Evolutionary conservation across 2,329 filamentous ascomycete species (phyloP).

Genomic region (Hyphodiscus sp.): DNA sequence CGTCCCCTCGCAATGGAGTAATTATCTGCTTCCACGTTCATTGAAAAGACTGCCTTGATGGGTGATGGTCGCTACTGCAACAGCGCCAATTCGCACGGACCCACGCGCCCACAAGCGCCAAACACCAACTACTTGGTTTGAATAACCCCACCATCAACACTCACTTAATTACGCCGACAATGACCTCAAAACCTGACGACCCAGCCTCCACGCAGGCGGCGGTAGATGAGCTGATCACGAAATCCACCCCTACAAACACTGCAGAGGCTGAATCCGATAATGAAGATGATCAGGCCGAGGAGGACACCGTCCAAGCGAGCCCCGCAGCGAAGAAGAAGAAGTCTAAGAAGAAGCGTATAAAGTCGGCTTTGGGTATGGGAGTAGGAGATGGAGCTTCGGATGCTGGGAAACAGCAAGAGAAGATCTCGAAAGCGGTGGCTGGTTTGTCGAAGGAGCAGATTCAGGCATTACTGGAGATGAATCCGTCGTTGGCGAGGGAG

Average conservation of each 20-base stretch:
- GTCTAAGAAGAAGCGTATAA: constrained; percentile 58
- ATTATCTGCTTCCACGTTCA: too few relatives aligned
- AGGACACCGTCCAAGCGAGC: constrained; percentile 24
- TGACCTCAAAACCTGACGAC: constrained; percentile 55
- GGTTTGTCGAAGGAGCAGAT: constrained; percentile 51
- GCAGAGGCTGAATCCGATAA: constrained; percentile 41
- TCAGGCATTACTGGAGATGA: constrained; percentile 61
- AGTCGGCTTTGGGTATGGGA: constrained; percentile 33
- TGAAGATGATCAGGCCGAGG: constrained; percentile 38
- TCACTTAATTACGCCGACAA: constrained; percentile 18
- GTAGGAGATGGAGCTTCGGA: constrained; percentile 20
- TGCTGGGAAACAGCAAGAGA: constrained; percentile 38
- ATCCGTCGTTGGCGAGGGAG: constrained; percentile 65
- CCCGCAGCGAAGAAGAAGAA: constrained; percentile 50
- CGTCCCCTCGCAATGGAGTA: too few relatives aligned
- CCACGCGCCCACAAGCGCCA: too few relatives aligned
- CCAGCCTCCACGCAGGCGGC: constrained; percentile 42
- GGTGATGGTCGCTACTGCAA: too few relatives aligned
- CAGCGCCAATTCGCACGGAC: too few relatives aligned
- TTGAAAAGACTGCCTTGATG: too few relatives aligned
- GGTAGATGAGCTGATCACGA: constrained; percentile 15
- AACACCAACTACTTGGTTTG: background rate
- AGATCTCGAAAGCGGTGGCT: constrained; percentile 36
- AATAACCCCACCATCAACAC: constrained; percentile 2
- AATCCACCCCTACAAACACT: constrained; percentile 8